Conservation (phyloP, 176 grass and related monocot genomes). For the Oryza longistaminata region DNA sequence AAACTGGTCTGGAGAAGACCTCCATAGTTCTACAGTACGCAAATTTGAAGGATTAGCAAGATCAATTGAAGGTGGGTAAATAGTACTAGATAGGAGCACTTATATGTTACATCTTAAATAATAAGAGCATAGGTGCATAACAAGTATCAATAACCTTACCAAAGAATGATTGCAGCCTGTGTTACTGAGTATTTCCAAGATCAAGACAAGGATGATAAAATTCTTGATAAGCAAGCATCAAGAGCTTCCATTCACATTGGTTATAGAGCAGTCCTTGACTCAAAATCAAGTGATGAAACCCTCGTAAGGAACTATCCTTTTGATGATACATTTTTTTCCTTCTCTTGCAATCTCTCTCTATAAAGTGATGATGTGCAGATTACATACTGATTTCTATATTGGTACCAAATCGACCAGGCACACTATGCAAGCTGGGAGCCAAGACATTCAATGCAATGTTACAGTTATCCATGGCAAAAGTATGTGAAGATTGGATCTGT, state of each 20-base stretch:
- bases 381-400: conserved; percentile 1
- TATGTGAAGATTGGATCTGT: conserved; percentile 91
- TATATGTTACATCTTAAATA: not conserved
- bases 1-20: conserved; percentile 95
- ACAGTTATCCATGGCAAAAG: conserved; percentile 91
- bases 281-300: conserved; percentile 90
- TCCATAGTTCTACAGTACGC: conserved; percentile 63
- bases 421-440: conserved; percentile 97
- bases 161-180: conserved; percentile 58
- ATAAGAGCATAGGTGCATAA: not conserved
- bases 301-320: conserved; percentile 52
- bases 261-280: conserved; percentile 74
- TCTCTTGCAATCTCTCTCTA: not conserved
- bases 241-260: conserved; percentile 65
- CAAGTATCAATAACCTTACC: conserved; percentile 34
- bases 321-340: not conserved
- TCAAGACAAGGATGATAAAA: conserved; percentile 43
- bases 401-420: conserved; percentile 58
- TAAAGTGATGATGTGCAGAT: not conserved
- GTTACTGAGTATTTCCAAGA: conserved; percentile 73
- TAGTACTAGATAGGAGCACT: not conserved
- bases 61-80: conserved; percentile 77
- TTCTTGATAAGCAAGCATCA: conserved; percentile 42
- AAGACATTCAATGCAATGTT: conserved; percentile 80
- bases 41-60: conserved; percentile 84